Conservation (phyloP, 352 stramenopile genomes). For the Pythium apleroticum region DNA sequence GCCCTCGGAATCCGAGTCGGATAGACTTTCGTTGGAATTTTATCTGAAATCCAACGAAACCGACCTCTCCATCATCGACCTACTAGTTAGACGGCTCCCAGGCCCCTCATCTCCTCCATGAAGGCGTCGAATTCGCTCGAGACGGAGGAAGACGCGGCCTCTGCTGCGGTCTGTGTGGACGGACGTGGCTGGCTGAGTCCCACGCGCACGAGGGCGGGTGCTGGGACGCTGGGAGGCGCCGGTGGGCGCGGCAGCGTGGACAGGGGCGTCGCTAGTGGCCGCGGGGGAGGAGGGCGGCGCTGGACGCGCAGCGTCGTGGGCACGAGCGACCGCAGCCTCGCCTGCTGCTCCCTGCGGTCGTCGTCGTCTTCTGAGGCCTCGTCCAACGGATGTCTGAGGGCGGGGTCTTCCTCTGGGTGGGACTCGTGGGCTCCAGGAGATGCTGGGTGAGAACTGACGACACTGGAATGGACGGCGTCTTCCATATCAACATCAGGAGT, state of each 20-base stretch:
- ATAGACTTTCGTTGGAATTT: not conserved
- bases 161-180: not conserved
- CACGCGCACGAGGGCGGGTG: not conserved
- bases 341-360: slow-evolving; percentile 38
- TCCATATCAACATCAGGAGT: slow-evolving; percentile 6
- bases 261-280: not conserved
- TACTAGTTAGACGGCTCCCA: slow-evolving; percentile 20
- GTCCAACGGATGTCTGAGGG: not conserved
- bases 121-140: slow-evolving; percentile 69
- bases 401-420: not conserved
- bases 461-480: not conserved
- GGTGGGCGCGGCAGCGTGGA: slow-evolving; percentile 5
- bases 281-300: slow-evolving; percentile 28
- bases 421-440: slow-evolving; percentile 10
- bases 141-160: slow-evolving; percentile 27
- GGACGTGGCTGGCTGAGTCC: not conserved
- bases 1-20: too few relatives aligned
- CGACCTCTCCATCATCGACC: not conserved
- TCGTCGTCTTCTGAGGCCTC: slow-evolving; percentile 28
- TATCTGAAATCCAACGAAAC: too few relatives aligned
- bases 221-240: slow-evolving; percentile 10
- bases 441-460: slow-evolving; percentile 29
- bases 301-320: slow-evolving; percentile 62
- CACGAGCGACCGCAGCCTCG: slow-evolving; percentile 54
- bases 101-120: slow-evolving; percentile 64